Evolutionary conservation across 257 asterid species (phyloP).

Genomic region (Jaltomata sinuosa): DNA sequence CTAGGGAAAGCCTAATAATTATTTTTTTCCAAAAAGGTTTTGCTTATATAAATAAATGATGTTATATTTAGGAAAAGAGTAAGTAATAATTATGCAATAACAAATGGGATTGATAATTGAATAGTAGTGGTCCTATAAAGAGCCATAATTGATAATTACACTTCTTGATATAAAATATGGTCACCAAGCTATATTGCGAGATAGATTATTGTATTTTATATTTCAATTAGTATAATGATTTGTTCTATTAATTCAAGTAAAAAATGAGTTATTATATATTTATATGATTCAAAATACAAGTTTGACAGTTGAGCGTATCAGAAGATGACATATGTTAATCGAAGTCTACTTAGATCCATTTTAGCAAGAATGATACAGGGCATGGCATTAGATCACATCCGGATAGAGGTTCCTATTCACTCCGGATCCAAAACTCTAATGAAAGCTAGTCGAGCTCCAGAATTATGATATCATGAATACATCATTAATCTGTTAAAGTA

Average conservation of each 20-base stretch:
- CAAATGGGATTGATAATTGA: slow-evolving; percentile 26
- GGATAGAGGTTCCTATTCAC: no score
- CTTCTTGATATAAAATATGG: not conserved
- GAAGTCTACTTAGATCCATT: no score
- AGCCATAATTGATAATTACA: slow-evolving; percentile 24
- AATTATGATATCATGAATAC: no score
- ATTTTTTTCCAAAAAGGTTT: not conserved
- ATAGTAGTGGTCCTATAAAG: slow-evolving; percentile 58
- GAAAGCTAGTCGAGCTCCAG: no score
- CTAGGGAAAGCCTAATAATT: not conserved
- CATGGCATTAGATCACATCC: no score
- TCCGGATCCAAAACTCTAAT: no score
- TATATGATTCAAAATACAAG: not conserved
- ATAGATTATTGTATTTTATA: not conserved
- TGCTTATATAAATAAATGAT: not conserved
- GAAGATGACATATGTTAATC: no score
- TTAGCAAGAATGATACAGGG: no score
- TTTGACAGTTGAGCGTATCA: no score
- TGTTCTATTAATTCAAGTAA: not conserved
- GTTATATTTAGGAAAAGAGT: not conserved
- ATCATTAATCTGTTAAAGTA: no score
- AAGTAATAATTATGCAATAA: slow-evolving; percentile 3
- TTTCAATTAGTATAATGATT: not conserved
- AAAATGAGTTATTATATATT: not conserved
- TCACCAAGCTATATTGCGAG: not conserved